phyloP scores from a whole-genome alignment of 164 flowering plant species.

The Stephania cephalantha region DNA sequence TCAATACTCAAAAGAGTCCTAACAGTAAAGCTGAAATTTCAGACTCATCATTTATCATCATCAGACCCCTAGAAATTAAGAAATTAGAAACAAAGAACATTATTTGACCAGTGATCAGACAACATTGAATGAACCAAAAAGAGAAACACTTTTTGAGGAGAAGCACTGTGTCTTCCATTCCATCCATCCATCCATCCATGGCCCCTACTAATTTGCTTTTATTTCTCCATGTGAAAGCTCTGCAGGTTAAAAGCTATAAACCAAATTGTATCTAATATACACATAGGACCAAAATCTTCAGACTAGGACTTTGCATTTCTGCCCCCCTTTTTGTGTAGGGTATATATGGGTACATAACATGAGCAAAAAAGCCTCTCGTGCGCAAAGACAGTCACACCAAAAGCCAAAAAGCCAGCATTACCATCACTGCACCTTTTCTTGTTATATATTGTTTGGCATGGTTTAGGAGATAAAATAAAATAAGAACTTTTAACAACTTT shows the following conservation, averaged over 20 bases:
- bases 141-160: background rate
- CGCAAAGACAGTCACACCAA: background rate
- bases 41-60: no score
- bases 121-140: background rate
- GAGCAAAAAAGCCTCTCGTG: background rate
- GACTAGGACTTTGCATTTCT: no score
- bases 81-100: background rate
- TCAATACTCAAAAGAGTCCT: no score
- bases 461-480: background rate
- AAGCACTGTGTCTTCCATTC: background rate
- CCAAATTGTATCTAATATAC: no score
- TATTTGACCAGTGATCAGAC: background rate
- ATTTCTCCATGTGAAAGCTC: no score
- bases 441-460: slow-evolving; percentile 1
- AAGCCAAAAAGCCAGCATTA: background rate
- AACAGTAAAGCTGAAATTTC: no score
- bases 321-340: no score
- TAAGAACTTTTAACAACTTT: background rate
- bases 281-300: no score
- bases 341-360: background rate
- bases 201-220: no score
- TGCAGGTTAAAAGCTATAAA: no score
- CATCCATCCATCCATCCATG: no score
- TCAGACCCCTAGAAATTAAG: background rate
- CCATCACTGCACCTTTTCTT: background rate